Conservation (phyloP, 495 filamentous ascomycete species). For the Cercophora newfieldiana region DNA sequence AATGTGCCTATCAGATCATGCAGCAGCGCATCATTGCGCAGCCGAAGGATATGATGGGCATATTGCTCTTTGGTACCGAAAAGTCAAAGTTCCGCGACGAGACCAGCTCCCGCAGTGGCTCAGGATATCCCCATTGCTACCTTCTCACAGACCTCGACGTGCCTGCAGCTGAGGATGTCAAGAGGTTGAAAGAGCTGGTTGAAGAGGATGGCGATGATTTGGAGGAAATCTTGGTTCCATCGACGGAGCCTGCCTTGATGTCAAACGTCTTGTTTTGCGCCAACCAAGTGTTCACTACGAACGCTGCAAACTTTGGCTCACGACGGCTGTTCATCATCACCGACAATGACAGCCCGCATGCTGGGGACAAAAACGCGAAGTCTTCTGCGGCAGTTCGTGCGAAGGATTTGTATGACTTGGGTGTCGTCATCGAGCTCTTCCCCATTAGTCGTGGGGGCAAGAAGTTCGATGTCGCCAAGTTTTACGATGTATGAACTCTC, state of each 20-base stretch:
- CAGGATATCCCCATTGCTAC: conserved; percentile 88
- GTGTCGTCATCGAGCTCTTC: conserved; percentile 90
- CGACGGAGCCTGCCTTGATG: conserved; percentile 73
- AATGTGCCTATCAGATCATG: conserved; percentile 93
- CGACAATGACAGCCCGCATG: conserved; percentile 88
- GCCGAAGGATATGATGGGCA: conserved; percentile 95
- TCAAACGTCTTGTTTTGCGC: conserved; percentile 90
- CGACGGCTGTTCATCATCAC: conserved; percentile 92
- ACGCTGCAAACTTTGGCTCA: conserved; percentile 90
- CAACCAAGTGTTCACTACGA: conserved; percentile 95
- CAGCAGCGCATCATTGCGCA: conserved; percentile 97
- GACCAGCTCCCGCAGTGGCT: conserved; percentile 55
- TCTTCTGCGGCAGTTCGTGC: conserved; percentile 81
- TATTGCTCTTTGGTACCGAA: conserved; percentile 90
- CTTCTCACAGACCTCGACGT: conserved; percentile 86
- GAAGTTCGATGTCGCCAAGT: conserved; percentile 80
- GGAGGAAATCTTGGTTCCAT: conserved; percentile 67
- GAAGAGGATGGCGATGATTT: conserved; percentile 74
- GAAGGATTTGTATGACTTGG: conserved; percentile 93
- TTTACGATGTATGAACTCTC: conserved; percentile 73
- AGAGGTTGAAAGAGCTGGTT: conserved; percentile 67
- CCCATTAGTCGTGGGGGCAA: conserved; percentile 75
- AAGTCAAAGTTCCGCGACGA: conserved; percentile 79
- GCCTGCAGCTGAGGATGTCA: conserved; percentile 84
- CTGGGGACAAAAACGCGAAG: conserved; percentile 64